Evolutionary conservation across 2,329 filamentous ascomycete genomes (phyloP).

Genomic region (Orbilia brochopaga): DNA sequence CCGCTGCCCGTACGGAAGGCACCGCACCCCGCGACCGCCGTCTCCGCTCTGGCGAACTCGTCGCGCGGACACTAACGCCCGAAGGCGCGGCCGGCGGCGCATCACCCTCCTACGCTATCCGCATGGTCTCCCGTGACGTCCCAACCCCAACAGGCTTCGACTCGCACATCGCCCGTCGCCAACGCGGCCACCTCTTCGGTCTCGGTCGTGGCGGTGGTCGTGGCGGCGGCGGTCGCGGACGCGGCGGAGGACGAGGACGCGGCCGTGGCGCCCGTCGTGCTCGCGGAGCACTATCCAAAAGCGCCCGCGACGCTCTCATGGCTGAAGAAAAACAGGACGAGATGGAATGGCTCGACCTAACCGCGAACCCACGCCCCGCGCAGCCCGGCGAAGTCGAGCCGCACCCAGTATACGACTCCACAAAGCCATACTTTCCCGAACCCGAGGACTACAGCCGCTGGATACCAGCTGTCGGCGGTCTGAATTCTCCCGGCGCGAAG

Average conservation of each 20-base stretch:
- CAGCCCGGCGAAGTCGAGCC: constrained; percentile 22
- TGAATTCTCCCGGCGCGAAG: constrained; percentile 8
- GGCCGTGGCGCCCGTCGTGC: background rate
- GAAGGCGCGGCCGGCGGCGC: background rate
- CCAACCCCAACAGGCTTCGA: background rate
- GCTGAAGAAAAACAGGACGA: background rate
- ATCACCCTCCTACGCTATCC: background rate
- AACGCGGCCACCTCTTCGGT: background rate
- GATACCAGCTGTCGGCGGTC: constrained; percentile 30
- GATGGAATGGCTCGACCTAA: constrained; percentile 14
- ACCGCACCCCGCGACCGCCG: no score
- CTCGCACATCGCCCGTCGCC: background rate
- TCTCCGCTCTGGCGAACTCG: background rate
- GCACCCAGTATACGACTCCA: constrained; percentile 39
- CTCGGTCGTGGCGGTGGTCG: constrained; percentile 15
- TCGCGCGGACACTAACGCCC: background rate
- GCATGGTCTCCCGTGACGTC: background rate
- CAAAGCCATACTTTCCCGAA: constrained; percentile 26
- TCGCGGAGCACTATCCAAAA: background rate
- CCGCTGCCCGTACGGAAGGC: background rate
- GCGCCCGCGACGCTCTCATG: background rate
- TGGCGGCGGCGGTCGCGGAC: background rate
- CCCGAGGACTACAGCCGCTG: constrained; percentile 19
- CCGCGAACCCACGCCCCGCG: constrained; percentile 12
- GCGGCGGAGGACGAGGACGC: background rate